phyloP scores from a whole-genome alignment of 768 basidiomycete genomes.

The Russula sp. region DNA sequence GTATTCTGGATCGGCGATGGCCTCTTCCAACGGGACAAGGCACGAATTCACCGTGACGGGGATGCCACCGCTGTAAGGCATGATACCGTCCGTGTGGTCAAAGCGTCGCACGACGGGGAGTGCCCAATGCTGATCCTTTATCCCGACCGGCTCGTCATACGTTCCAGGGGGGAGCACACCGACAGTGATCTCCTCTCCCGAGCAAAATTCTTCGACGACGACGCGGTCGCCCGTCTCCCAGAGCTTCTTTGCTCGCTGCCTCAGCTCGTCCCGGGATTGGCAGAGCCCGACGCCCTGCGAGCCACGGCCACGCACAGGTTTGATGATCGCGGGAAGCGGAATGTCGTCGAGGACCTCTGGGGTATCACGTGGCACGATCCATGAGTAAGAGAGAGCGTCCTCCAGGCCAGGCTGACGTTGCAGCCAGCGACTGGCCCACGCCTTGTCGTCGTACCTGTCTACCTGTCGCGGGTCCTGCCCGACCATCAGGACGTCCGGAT shows the following conservation, averaged over 20 bases:
- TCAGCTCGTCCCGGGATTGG: background rate
- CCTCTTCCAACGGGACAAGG: background rate
- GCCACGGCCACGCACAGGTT: background rate
- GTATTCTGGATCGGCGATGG: background rate
- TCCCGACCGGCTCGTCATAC: background rate
- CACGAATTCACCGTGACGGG: background rate
- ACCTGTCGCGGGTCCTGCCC: slow-evolving; percentile 4
- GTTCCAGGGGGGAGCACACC: background rate
- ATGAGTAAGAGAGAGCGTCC: background rate
- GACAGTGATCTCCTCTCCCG: background rate
- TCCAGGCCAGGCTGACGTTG: background rate
- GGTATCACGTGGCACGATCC: background rate
- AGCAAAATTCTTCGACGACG: background rate
- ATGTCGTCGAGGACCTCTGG: background rate
- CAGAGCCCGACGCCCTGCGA: slow-evolving; percentile 5
- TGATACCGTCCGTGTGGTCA: background rate
- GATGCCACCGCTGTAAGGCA: background rate
- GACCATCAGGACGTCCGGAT: background rate
- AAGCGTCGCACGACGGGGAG: slow-evolving; percentile 3
- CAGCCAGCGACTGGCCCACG: background rate
- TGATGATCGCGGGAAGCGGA: background rate
- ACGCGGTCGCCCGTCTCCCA: slow-evolving; percentile 1
- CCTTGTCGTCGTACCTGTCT: slow-evolving; percentile 1
- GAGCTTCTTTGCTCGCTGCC: background rate
- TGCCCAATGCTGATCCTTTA: background rate